Evolutionary conservation across 2,329 filamentous ascomycete species (phyloP).

Genomic region (Cercospora nicotianae): DNA sequence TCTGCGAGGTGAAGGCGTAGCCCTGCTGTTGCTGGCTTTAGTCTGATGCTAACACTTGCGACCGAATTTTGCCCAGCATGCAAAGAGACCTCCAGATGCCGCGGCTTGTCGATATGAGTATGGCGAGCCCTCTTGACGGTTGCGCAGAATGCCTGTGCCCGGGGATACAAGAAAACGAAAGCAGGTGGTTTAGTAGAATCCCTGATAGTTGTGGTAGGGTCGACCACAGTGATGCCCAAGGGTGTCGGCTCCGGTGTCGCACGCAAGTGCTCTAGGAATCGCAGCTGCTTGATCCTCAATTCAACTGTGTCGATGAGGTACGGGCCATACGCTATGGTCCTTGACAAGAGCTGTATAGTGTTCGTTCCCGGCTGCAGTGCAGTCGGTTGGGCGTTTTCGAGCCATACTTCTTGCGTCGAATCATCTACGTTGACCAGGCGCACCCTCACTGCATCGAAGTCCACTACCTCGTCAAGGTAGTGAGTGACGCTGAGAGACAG

Average conservation of each 20-base stretch:
- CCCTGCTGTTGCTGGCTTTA: conserved; percentile 62
- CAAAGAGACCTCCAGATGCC: conserved; percentile 72
- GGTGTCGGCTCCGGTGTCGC: conserved; percentile 48
- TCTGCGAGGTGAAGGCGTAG: conserved; percentile 58
- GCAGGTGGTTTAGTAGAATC: conserved; percentile 28
- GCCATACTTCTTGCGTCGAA: conserved; percentile 65
- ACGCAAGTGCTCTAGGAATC: conserved; percentile 61
- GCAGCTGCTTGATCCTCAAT: conserved; percentile 63
- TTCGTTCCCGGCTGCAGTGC: conserved; percentile 58
- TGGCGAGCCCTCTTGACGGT: conserved; percentile 65
- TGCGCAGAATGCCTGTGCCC: conserved; percentile 66
- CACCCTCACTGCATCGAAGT: conserved; percentile 64
- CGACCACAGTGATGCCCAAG: conserved; percentile 49
- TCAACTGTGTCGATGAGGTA: conserved; percentile 74
- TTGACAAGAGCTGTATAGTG: conserved; percentile 53
- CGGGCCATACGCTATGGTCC: conserved; percentile 65
- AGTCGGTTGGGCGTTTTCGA: conserved; percentile 53
- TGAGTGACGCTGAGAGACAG: conserved; percentile 68
- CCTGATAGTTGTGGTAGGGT: conserved; percentile 28
- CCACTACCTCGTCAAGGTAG: conserved; percentile 68
- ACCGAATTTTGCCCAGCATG: conserved; percentile 72
- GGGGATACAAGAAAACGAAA: conserved; percentile 72
- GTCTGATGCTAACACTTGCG: conserved; percentile 49
- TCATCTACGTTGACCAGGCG: conserved; percentile 60
- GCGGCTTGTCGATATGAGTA: conserved; percentile 77